Evolutionary conservation across 192 early-diverging fungal genomes (phyloP), one percentile per base, ranked within the genome.

Genomic region (Coemansia sp.): DNA sequence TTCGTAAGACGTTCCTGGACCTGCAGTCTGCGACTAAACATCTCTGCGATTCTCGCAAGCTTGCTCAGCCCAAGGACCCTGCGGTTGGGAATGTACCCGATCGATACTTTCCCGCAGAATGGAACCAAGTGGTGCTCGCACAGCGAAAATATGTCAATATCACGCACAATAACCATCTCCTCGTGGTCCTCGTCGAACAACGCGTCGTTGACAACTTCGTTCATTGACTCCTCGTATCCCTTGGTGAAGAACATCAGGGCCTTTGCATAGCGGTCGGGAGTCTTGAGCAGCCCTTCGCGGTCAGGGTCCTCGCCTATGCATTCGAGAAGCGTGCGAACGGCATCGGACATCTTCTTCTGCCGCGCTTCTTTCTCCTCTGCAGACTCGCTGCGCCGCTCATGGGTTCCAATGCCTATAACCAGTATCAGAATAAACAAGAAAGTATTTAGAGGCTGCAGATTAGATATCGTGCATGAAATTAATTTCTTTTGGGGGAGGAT

Each of bases 51-150:
- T 25, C 97, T 88, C 22, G 97, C 97, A 63, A 99, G 84, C 74
- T 99, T 99, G 81, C 88, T 91, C 40, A 99, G 82, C 23, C 97
- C 97, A 36, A 99, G 83, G 13, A 99, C 97, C 42, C 91, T 87
- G 44, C 91, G 85, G 71, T 96, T 92, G 14, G 97, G 94, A 58
- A 99, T 92, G 78, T 99, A 99, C 8, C 92, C 97, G 63, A 99
- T 99, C 64, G 87, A 86, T 57, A 99, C 93, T 84, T 95, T 99
- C 60, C 97, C 97, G 62, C 88, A 88, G 67, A 99, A 97, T 27
- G 97, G 97, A 1, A 99, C 96, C 84, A 98, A 84, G 63, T 99
- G 97, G 75, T 99, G 97, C 79, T 99, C 97, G 74, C 97, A 99
- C 59, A 99, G 75, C 6, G 93, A 95, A 70, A 93, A 96, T 6